Evolutionary conservation across 257 asterid species (phyloP).

Genomic region (Nicotiana undulata): DNA sequence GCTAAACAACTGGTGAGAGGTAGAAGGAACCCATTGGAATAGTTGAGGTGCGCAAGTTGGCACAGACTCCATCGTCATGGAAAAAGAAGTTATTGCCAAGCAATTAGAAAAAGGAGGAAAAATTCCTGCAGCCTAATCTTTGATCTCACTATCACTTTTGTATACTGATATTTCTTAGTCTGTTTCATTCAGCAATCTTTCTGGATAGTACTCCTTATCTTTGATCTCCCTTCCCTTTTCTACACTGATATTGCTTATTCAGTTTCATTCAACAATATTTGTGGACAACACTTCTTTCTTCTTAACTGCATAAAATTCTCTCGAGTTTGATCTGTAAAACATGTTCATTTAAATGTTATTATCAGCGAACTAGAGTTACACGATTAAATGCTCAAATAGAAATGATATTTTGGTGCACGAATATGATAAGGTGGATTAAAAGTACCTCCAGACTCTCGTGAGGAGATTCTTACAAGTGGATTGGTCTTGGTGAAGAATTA

Average conservation of each 20-base stretch:
- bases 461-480: too few species aligned
- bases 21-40: too few species aligned
- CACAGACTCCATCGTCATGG: too few species aligned
- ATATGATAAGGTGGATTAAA: too few species aligned
- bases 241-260: background rate
- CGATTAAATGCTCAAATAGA: background rate
- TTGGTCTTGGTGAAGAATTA: too few species aligned
- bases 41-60: too few species aligned
- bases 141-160: background rate
- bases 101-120: background rate
- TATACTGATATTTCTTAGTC: background rate
- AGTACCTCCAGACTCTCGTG: too few species aligned
- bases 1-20: background rate
- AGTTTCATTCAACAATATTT: background rate
- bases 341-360: background rate
- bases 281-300: background rate
- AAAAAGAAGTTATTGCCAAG: background rate
- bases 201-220: background rate
- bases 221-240: background rate
- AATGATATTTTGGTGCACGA: too few species aligned
- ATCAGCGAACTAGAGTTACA: background rate
- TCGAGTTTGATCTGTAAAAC: background rate
- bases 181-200: background rate
- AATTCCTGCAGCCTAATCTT: background rate
- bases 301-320: background rate